Conservation (phyloP, 495 filamentous ascomycete genomes). For the Lindgomyces ingoldianus region DNA sequence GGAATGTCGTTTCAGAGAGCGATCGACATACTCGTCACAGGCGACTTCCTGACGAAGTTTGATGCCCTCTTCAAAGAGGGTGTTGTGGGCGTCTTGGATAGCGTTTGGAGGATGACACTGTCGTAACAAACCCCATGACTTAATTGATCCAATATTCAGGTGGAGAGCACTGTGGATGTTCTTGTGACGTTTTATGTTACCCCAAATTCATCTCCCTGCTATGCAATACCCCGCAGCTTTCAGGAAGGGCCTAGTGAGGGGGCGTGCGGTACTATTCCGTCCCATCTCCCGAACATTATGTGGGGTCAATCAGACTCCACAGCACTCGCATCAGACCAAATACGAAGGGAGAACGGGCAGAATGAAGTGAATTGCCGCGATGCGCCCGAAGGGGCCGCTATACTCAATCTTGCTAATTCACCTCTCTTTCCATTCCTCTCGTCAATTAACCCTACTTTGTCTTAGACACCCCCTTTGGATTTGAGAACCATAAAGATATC, state of each 20-base stretch:
- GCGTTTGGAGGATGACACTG: constrained; percentile 15
- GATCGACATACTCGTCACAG: constrained; percentile 56
- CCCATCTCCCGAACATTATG: not conserved
- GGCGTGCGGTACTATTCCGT: not conserved
- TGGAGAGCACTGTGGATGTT: not conserved
- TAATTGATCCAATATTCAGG: not conserved
- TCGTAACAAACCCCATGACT: not conserved
- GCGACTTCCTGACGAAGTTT: constrained; percentile 54
- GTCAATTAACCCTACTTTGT: not conserved
- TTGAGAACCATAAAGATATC: too few species aligned
- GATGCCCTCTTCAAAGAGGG: constrained; percentile 57
- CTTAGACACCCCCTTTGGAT: not conserved
- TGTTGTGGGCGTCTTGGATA: constrained; percentile 46
- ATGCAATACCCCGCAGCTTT: constrained; percentile 6
- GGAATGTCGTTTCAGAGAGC: constrained; percentile 46
- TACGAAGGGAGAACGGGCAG: not conserved
- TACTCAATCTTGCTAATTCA: too few species aligned
- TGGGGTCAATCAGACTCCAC: constrained; percentile 20
- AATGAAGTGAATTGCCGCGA: not conserved
- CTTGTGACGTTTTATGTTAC: not conserved
- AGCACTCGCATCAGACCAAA: not conserved
- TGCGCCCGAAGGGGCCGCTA: too few species aligned
- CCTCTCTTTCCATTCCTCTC: not conserved
- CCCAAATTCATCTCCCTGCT: not conserved
- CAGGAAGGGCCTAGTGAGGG: not conserved